These are phyloP conservation scores for Euptelea pleiosperma DNA, from an alignment of 164 flowering plant species.

Conservation along the genomic window DNA sequence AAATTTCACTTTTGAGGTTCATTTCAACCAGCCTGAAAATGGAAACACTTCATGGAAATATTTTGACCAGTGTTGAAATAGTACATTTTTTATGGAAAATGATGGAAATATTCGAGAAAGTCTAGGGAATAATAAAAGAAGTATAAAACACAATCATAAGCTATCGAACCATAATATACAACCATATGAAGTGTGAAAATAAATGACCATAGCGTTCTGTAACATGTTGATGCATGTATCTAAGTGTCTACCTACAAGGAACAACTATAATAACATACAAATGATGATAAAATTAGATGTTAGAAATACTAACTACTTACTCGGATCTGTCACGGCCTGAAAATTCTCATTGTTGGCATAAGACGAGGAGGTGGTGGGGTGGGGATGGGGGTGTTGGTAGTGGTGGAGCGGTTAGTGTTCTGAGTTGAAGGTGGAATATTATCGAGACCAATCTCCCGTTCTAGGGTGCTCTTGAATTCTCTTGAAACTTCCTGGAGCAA, in stretches of 20 bases:
- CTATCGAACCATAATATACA: too few species aligned
- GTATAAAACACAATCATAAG: too few species aligned
- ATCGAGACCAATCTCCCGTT: slow-evolving; percentile 92
- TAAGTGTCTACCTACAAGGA: too few species aligned
- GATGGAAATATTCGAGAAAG: not conserved
- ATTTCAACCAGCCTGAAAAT: not conserved
- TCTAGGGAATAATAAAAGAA: too few species aligned
- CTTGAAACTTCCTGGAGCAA: slow-evolving; percentile 80
- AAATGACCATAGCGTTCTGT: too few species aligned
- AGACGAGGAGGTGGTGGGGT: slow-evolving; percentile 27
- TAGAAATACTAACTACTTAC: slow-evolving; percentile 39
- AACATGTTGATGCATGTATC: too few species aligned
- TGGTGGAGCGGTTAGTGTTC: slow-evolving; percentile 27
- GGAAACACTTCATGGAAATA: slow-evolving; percentile 8
- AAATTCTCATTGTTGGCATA: slow-evolving; percentile 25
- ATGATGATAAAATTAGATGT: not conserved
- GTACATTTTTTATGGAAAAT: too few species aligned
- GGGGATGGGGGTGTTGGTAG: slow-evolving; percentile 13
- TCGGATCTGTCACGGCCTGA: slow-evolving; percentile 32
- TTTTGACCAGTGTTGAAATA: too few species aligned
- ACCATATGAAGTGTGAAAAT: too few species aligned
- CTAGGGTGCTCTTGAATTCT: slow-evolving; percentile 92
- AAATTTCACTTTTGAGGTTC: too few species aligned
- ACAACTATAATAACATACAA: not conserved
- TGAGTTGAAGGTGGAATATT: slow-evolving; percentile 46